Percentiles rank a stretch among this genome's conserved stretches.
Conservation (phyloP, 768 basidiomycete genomes). For the Mycena haematopus region DNA sequence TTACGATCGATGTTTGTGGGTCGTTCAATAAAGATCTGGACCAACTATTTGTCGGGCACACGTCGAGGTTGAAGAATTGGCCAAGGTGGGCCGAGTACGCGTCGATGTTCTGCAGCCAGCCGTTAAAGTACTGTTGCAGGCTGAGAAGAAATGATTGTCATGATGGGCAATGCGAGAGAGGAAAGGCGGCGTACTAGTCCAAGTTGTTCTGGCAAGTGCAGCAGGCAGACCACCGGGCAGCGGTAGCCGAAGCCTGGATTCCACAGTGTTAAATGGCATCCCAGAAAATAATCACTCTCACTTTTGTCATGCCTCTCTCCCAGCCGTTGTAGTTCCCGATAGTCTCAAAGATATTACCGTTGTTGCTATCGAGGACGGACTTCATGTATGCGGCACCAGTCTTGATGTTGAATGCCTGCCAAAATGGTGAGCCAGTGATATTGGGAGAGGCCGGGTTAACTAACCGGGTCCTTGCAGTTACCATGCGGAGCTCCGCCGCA, state of each 20-base stretch:
- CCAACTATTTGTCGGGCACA: constrained; percentile 34
- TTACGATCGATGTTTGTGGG: not conserved
- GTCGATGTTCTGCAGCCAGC: constrained; percentile 69
- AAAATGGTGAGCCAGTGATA: constrained; percentile 4
- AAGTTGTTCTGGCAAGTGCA: constrained; percentile 84
- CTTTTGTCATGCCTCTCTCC: constrained; percentile 62
- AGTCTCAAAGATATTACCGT: constrained; percentile 60
- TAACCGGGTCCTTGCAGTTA: constrained; percentile 54
- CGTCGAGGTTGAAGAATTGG: constrained; percentile 70
- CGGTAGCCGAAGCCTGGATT: constrained; percentile 58
- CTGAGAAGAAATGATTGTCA: constrained; percentile 42
- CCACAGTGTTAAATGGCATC: constrained; percentile 4
- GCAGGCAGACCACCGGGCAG: constrained; percentile 58
- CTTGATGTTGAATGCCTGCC: constrained; percentile 72
- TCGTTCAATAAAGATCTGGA: not conserved
- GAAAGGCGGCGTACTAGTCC: constrained; percentile 70
- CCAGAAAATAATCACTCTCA: constrained; percentile 33
- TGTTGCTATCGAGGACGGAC: constrained; percentile 50
- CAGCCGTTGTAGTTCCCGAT: constrained; percentile 85
- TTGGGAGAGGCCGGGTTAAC: constrained; percentile 24
- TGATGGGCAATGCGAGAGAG: not conserved
- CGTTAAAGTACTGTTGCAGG: constrained; percentile 73
- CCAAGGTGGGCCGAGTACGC: constrained; percentile 55
- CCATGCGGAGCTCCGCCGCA: constrained; percentile 62
- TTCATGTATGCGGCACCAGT: constrained; percentile 70